Base-by-base conservation (phyloP, 139 green algal species). In the Tetraselmis striata region DNA sequence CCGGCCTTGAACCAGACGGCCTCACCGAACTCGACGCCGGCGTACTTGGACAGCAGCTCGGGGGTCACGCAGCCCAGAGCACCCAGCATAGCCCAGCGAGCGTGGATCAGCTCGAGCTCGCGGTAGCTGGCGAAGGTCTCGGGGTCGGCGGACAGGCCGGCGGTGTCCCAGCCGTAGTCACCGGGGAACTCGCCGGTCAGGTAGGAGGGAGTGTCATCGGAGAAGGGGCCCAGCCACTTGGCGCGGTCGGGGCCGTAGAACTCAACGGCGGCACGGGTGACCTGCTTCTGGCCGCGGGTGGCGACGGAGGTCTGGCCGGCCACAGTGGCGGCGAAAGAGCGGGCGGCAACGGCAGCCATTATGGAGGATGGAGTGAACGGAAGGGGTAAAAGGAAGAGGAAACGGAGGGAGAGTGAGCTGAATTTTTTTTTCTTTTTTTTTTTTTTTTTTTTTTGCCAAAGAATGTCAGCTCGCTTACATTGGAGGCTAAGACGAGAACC, bases 101-200 rank as follows among this genome's bases (percentile, higher is more conserved):
- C 94, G 91, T 99, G 96, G 89, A 99, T 97, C 59, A 99, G 81
- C 93, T 99, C 96, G 76, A 95, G 82, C 93, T 98, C 95, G 81
- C 96, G 91, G 92, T 98, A 98, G 83, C 90, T 81, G 77, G 92
- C 87, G 87, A 98, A 98, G 87, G 94, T 98, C 90, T 97, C 90
- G 79, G 95, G 95, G 90, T 98, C 95, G 76, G 95, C 93, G 26
- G 95, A 98, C 84, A 98, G 93, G 81, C 95, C 95, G 80, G 93
- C 95, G 77, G 95, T 98, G 92, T 98, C 95, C 95, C 95, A 98
- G 87, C 95, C 95, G 86, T 98, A 98, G 95, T 98, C 95, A 86
- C 95, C 95, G 82, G 95, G 89, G 94, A 93, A 98, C 93, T 96
- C 45, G 18, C 45, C 45, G 45, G 45, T 67, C 11, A 67, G 45